Evolutionary conservation across 352 stramenopile species (phyloP).

Genomic region (Lagenidium sp.): DNA sequence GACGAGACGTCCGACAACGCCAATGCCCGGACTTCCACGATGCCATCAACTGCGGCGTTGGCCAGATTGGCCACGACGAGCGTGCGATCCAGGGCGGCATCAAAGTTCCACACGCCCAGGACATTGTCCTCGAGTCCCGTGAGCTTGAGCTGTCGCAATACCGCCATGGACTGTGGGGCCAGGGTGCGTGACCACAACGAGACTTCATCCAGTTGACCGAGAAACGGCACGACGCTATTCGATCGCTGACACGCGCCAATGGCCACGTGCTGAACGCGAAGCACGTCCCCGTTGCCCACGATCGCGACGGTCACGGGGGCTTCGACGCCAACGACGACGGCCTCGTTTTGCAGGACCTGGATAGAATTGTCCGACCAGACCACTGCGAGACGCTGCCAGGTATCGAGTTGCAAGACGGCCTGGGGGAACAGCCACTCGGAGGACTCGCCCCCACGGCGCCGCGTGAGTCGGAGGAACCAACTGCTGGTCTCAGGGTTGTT

Average conservation of each 20-base stretch:
- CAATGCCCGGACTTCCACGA: not conserved
- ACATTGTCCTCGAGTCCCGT: slow-evolving; percentile 12
- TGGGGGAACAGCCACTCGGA: slow-evolving; percentile 8
- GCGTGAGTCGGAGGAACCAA: slow-evolving; percentile 7
- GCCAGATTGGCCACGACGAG: not conserved
- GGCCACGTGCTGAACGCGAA: slow-evolving; percentile 1
- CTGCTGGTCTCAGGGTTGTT: not conserved
- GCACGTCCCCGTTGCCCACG: not conserved
- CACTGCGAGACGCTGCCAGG: slow-evolving; percentile 8
- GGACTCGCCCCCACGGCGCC: not conserved
- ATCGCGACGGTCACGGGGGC: too few species aligned
- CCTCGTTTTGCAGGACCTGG: not conserved
- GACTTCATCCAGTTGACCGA: slow-evolving; percentile 21
- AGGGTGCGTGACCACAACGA: slow-evolving; percentile 16
- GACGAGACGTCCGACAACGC: too few species aligned
- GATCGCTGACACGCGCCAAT: slow-evolving; percentile 10
- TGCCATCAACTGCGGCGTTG: not conserved
- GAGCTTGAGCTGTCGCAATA: slow-evolving; percentile 3
- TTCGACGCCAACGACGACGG: not conserved
- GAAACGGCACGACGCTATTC: slow-evolving; percentile 7
- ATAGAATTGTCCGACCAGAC: slow-evolving; percentile 2
- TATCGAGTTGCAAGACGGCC: not conserved
- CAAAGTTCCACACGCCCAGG: slow-evolving; percentile 18
- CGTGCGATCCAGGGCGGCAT: slow-evolving; percentile 3
- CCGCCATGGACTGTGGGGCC: not conserved